Base-by-base conservation (phyloP, 345 rosid species). In the Crucihimalaya himalaica region DNA sequence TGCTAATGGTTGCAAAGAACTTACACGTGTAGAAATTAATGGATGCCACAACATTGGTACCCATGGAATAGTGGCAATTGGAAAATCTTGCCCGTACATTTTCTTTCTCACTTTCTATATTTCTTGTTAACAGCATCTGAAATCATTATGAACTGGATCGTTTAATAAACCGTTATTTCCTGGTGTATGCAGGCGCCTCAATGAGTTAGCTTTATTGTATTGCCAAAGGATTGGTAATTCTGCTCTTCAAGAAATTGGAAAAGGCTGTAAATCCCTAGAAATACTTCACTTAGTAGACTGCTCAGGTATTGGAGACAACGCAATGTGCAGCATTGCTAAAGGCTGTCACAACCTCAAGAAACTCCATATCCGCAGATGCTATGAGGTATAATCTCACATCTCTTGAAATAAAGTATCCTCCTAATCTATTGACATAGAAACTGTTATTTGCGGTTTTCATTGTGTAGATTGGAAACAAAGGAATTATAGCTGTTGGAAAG, bases 31-130 rank as follows among this genome's bases (percentile, higher is more conserved):
- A 70, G 96, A 93, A 76, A 81, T 93, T 55, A 93, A 91, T 83
- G 98, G 98, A 56, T 91, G 98, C 80, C 96, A 89, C 81, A 85
- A 86, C 76, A 89, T 93, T 63, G 96, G 97, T 58, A 89, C 97
- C 28, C 25, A 66, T 34, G 98, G 98, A 70, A 51, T 93, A 74
- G 94, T 83, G 83, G 86, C 94, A 60, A 74, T 93, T 66, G 97
- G 98, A 81, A 83, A 40, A 84, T 88, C 80, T 68, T 93, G 98
- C 92, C 68, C 40, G 98, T 93, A 85, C 68, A 81, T 76, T 63
- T 73, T 46, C 58, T 43, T 35, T 61, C 63, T 65, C 28, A 15
- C 25, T n/a, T 59, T 47, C 6, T 43, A 23, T 45, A 45, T 31
- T 16, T 59, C 15, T 72, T 58, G 2, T 25, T 66, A 23, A 50